Percentiles rank a stretch among this genome's conserved stretches.
Evolutionary conservation across 2,329 filamentous ascomycete species (phyloP).

Genomic region (Paecilomyces sp.): DNA sequence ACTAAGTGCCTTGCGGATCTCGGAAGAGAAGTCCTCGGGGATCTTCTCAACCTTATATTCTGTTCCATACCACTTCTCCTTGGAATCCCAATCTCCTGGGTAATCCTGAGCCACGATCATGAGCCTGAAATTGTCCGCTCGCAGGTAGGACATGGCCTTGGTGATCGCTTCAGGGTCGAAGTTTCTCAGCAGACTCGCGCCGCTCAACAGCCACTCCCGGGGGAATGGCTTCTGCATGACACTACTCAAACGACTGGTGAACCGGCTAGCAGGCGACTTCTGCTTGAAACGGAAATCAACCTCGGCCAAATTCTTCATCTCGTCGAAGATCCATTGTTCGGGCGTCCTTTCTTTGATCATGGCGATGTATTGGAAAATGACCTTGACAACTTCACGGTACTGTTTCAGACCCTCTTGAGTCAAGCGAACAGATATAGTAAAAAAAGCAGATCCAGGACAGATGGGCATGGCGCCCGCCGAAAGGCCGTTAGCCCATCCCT

Average conservation of each 20-base stretch:
- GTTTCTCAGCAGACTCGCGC: constrained; percentile 64
- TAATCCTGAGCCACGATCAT: constrained; percentile 75
- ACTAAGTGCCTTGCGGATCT: constrained; percentile 59
- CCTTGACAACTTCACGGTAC: constrained; percentile 74
- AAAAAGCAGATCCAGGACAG: constrained; percentile 74
- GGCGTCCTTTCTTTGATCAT: constrained; percentile 74
- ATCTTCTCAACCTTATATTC: constrained; percentile 83
- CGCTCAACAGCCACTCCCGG: constrained; percentile 81
- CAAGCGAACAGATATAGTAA: constrained; percentile 69
- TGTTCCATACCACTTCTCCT: constrained; percentile 96
- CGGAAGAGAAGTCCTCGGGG: constrained; percentile 63
- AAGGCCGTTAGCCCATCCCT: constrained; percentile 81
- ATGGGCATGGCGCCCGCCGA: constrained; percentile 69
- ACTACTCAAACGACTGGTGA: constrained; percentile 75
- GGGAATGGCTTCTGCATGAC: constrained; percentile 89
- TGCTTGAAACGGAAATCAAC: constrained; percentile 94
- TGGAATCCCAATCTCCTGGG: constrained; percentile 76
- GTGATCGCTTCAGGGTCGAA: constrained; percentile 75
- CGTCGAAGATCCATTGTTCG: constrained; percentile 88
- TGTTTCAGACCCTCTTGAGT: constrained; percentile 79
- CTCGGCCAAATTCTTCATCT: constrained; percentile 82
- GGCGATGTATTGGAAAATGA: constrained; percentile 85
- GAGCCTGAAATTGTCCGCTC: constrained; percentile 84
- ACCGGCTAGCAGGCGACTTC: constrained; percentile 81
- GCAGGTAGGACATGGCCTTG: constrained; percentile 63